Base-by-base conservation (phyloP, 2,329 filamentous ascomycete species). In the Acephala macrosclerotiorum region DNA sequence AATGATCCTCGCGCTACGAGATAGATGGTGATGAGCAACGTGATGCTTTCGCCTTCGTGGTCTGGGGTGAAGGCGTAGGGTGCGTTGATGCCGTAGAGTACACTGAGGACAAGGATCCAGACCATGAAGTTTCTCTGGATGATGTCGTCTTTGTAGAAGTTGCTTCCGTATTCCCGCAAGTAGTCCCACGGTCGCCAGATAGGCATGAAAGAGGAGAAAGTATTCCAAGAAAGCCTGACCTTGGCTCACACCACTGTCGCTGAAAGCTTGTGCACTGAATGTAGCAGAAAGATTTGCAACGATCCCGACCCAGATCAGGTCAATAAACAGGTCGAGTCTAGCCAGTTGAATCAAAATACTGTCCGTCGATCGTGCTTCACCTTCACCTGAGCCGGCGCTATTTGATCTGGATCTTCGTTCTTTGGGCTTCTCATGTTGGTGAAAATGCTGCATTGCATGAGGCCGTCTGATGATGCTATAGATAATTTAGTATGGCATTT, bases 291-390 rank as follows among this genome's bases (percentile, higher is more conserved):
- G 42, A 33, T 70, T 70, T 8, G 68, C 68, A 22, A 70, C 64
- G 16, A 70, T 70, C 25, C 69, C 67, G 14, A 71, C 68, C 66
- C 66, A 71, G 8, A 71, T 58, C 40, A 71, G 45, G 42, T 71
- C 69, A 16, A 68, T 63, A 22, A 57, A 57, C 1, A 57, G 35
- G 12, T 57, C 55, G 1, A 57, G 18, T 38, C 55, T 29, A 22
- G 35, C n/a, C 8, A 57, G 33, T 38, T 57, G 55, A 3, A 36
- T 22, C 25, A 40, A 18, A 14, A 57, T 20, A 18, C 59, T 51
- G 29, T 64, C 61, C 18, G 55, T 64, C 16, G 61, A 53, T 22
- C 53, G 55, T 53, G 59, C 42, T 53, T 64, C 61, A 7, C 18
- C 45, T 45, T 59, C 49, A 22, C 38, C 60, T 22, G 22, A 56